Conservation (phyloP, 2,329 filamentous ascomycete genomes). For the Fusarium keratoplasticum region DNA sequence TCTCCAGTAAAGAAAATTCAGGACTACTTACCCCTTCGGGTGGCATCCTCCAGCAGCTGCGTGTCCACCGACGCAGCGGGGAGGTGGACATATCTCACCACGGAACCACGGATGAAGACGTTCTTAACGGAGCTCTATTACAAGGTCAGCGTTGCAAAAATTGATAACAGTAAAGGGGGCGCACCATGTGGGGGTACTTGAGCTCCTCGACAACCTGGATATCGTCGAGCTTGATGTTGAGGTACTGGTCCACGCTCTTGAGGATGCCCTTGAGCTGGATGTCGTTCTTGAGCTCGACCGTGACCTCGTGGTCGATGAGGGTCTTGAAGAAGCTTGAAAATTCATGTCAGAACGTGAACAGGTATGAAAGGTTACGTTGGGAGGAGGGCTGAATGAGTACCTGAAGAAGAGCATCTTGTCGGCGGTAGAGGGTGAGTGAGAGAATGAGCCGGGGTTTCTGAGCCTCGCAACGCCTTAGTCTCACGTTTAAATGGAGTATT, state of each 20-base stretch:
- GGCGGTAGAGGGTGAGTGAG: slow-evolving; percentile 9
- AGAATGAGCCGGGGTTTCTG: background rate
- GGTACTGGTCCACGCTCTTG: slow-evolving; percentile 98
- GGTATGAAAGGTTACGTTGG: background rate
- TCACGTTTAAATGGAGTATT: background rate
- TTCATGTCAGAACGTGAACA: background rate
- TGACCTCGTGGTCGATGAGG: slow-evolving; percentile 96
- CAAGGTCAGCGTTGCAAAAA: slow-evolving; percentile 1
- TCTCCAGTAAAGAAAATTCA: background rate
- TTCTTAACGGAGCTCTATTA: slow-evolving; percentile 83
- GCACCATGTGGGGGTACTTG: slow-evolving; percentile 93
- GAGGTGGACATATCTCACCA: slow-evolving; percentile 92
- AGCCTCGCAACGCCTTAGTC: background rate
- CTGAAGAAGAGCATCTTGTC: slow-evolving; percentile 60
- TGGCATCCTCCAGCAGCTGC: slow-evolving; percentile 89
- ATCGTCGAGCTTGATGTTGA: slow-evolving; percentile 99
- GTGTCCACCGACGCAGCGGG: slow-evolving; percentile 86
- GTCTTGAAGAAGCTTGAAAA: slow-evolving; percentile 94
- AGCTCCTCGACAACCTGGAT: slow-evolving; percentile 92
- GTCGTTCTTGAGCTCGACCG: slow-evolving; percentile 99
- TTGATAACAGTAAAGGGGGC: slow-evolving; percentile 33
- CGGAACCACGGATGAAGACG: slow-evolving; percentile 93
- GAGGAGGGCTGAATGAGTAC: slow-evolving; percentile 39
- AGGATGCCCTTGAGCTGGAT: slow-evolving; percentile 95
- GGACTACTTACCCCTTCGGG: slow-evolving; percentile 76